Evolutionary conservation across 257 asterid species (phyloP).

Genomic region (Linaria vulgaris): DNA sequence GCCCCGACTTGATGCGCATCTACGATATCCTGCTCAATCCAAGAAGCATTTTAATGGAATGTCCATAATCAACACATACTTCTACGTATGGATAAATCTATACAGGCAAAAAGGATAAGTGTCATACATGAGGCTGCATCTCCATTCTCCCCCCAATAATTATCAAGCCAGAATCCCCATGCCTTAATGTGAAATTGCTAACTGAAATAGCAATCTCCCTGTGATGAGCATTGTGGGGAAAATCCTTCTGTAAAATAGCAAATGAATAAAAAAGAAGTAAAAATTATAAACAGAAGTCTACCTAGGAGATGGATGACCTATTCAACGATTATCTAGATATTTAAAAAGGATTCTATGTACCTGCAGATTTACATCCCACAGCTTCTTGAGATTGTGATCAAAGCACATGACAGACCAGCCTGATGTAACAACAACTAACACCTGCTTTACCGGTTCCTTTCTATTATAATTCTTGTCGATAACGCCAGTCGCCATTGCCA

Average conservation of each 20-base stretch:
- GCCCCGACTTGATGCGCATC: too few species aligned
- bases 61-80: slow-evolving; percentile 19
- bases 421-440: slow-evolving; percentile 89
- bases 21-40: slow-evolving; percentile 15
- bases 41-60: slow-evolving; percentile 12
- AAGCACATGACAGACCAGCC: slow-evolving; percentile 98
- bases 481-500: slow-evolving; percentile 94
- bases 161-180: slow-evolving; percentile 90
- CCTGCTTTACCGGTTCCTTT: slow-evolving; percentile 79
- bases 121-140: slow-evolving; percentile 89
- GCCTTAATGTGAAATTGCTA: slow-evolving; percentile 88
- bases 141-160: slow-evolving; percentile 98
- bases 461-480: slow-evolving; percentile 65
- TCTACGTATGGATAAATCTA: slow-evolving; percentile 15
- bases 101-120: slow-evolving; percentile 25
- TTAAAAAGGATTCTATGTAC: slow-evolving; percentile 32
- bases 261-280: slow-evolving; percentile 24
- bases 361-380: slow-evolving; percentile 96
- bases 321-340: slow-evolving; percentile 17
- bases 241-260: slow-evolving; percentile 64
- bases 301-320: background rate
- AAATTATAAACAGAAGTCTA: slow-evolving; percentile 8
- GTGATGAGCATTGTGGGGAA: slow-evolving; percentile 97
- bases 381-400: slow-evolving; percentile 93
- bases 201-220: slow-evolving; percentile 85